Percentiles rank a stretch among this genome's conserved stretches.
phyloP scores from a whole-genome alignment of 805 yeast genomes.

The Saturnispora dispora region DNA sequence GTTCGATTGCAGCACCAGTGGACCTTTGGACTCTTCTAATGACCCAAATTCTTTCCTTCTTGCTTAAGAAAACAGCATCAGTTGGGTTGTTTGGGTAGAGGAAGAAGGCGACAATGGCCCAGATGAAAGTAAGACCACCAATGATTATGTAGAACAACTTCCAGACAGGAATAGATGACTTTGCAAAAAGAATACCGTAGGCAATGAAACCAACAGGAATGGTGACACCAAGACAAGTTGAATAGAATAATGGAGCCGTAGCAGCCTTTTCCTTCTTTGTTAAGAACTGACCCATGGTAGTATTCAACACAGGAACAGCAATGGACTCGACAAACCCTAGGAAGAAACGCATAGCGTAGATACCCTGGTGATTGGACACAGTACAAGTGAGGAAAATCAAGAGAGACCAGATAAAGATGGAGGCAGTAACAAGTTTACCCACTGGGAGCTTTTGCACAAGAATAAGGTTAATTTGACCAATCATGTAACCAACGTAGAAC shows the following conservation, averaged over 20 bases:
- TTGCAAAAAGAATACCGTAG: conserved; percentile 19
- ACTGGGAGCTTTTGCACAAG: conserved; percentile 30
- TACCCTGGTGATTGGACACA: conserved; percentile 37
- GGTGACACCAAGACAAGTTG: conserved; percentile 35
- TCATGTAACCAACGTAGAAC: conserved; percentile 40
- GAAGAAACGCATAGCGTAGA: conserved; percentile 33
- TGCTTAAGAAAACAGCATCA: conserved; percentile 35
- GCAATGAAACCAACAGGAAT: conserved; percentile 33
- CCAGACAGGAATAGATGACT: conserved; percentile 31
- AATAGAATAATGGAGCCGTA: conserved; percentile 20
- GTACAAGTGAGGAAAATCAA: conserved; percentile 34
- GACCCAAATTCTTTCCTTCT: conserved; percentile 30
- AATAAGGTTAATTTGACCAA: conserved; percentile 34
- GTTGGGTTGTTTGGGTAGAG: conserved; percentile 48
- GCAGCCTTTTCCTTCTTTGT: conserved; percentile 38
- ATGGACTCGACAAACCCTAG: conserved; percentile 31
- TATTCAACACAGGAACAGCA: conserved; percentile 36
- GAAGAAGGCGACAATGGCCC: conserved; percentile 27
- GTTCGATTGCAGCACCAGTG: conserved; percentile 32
- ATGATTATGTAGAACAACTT: conserved; percentile 39
- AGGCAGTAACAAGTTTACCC: conserved; percentile 24
- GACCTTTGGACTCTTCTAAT: conserved; percentile 31
- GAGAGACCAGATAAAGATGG: conserved; percentile 28
- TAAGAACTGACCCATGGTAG: conserved; percentile 42
- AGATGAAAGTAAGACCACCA: conserved; percentile 40